These are phyloP conservation scores for Nissolia schottii DNA, from an alignment of 306 rosid genomes.

Conservation along the genomic window DNA sequence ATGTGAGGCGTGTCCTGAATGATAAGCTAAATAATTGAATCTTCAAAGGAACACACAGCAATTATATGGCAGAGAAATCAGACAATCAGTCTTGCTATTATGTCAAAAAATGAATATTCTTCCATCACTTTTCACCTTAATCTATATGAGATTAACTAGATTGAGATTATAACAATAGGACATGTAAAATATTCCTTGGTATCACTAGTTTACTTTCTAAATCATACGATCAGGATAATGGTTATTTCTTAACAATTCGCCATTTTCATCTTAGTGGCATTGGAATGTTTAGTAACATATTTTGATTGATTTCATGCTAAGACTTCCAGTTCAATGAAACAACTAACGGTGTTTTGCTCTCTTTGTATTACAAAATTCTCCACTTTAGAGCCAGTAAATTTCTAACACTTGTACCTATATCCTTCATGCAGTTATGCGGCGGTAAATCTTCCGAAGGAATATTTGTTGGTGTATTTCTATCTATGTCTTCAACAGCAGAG, in stretches of 20 bases:
- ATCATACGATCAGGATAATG: neutral
- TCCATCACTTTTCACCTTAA: neutral
- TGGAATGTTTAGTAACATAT: neutral
- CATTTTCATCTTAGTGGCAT: neutral
- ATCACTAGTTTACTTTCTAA: neutral
- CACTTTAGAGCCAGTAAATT: conserved; percentile 15
- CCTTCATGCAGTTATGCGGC: conserved; percentile 80
- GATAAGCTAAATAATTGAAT: neutral
- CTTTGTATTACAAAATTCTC: neutral
- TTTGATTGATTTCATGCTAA: too few species aligned
- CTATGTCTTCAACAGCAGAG: conserved; percentile 98
- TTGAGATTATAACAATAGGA: conserved; percentile 7
- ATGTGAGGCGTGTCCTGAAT: neutral
- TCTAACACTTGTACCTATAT: conserved; percentile 33
- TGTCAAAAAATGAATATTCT: conserved; percentile 3
- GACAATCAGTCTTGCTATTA: neutral
- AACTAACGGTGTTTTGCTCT: neutral
- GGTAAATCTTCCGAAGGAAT: conserved; percentile 93
- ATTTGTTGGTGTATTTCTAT: conserved; percentile 75
- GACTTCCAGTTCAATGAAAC: too few species aligned
- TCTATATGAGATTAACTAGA: conserved; percentile 1
- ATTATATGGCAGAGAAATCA: neutral
- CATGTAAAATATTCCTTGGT: neutral
- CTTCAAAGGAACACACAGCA: conserved; percentile 1
- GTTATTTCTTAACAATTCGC: neutral